Evolutionary conservation across 805 yeast genomes (phyloP).

Genomic region (Metschnikowia vanudenii): DNA sequence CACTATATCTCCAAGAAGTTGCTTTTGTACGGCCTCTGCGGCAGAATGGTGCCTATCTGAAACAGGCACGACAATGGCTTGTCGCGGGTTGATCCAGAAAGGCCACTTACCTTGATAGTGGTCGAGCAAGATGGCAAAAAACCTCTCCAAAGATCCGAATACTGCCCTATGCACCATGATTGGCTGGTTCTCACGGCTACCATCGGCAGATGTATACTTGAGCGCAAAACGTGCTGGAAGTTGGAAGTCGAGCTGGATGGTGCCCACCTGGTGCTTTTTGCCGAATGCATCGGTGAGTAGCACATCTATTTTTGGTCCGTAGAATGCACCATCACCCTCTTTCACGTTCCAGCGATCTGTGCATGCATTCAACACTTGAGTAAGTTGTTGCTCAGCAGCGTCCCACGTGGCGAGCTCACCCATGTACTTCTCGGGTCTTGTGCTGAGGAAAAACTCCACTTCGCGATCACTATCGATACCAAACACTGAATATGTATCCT

Average conservation of each 20-base stretch:
- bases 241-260: constrained; percentile 93
- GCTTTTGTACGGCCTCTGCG: constrained; percentile 48
- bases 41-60: constrained; percentile 57
- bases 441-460: constrained; percentile 65
- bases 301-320: constrained; percentile 95
- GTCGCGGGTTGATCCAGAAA: constrained; percentile 93
- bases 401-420: constrained; percentile 82
- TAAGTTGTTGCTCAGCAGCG: constrained; percentile 69
- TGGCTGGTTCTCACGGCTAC: constrained; percentile 59
- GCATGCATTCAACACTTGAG: constrained; percentile 51
- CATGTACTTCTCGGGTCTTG: constrained; percentile 80
- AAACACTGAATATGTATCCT: constrained; percentile 69
- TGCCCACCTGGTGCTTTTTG: constrained; percentile 90
- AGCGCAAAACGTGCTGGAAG: constrained; percentile 82
- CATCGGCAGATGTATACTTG: constrained; percentile 54
- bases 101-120: constrained; percentile 96
- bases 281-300: constrained; percentile 75
- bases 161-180: constrained; percentile 97
- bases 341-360: constrained; percentile 66
- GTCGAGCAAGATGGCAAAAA: constrained; percentile 85
- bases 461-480: constrained; percentile 51
- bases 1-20: constrained; percentile 46
- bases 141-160: constrained; percentile 91
- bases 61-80: constrained; percentile 81
- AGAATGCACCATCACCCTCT: constrained; percentile 95